Conservation (phyloP, 768 basidiomycete species). For the Pleurotus salmoneostramineus region DNA sequence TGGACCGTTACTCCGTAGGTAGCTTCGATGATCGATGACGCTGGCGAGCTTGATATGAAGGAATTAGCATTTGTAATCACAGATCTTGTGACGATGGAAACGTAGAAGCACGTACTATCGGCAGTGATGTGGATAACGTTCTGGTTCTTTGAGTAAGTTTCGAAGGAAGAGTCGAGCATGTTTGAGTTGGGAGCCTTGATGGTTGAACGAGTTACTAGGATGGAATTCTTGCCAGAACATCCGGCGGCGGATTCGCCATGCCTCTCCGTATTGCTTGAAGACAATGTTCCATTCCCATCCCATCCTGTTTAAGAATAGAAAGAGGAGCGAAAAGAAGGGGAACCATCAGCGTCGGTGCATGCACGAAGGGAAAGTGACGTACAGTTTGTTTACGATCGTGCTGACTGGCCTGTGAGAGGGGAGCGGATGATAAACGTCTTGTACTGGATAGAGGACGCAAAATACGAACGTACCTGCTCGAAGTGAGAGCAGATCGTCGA, state of each 20-base stretch:
- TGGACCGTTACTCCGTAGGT: not conserved
- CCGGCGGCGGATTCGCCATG: slow-evolving; percentile 37
- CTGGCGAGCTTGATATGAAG: not conserved
- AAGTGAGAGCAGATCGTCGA: slow-evolving; percentile 36
- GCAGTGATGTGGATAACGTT: slow-evolving; percentile 28
- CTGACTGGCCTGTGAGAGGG: slow-evolving; percentile 18
- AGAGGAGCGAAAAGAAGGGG: not conserved
- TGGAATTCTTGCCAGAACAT: slow-evolving; percentile 38
- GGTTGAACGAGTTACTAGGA: slow-evolving; percentile 21
- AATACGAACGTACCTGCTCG: slow-evolving; percentile 23
- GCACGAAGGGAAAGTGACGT: not conserved
- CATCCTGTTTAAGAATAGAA: slow-evolving; percentile 24
- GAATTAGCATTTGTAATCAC: not conserved
- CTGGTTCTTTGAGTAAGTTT: slow-evolving; percentile 27
- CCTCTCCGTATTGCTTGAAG: slow-evolving; percentile 33
- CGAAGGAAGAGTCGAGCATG: slow-evolving; percentile 26
- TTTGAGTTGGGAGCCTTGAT: slow-evolving; percentile 24
- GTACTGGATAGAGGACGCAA: not conserved
- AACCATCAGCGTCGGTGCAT: too few species aligned
- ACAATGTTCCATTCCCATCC: slow-evolving; percentile 36
- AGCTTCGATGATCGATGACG: not conserved
- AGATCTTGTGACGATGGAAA: not conserved
- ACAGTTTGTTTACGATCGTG: slow-evolving; percentile 23
- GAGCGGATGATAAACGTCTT: not conserved
- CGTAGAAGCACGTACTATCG: slow-evolving; percentile 26